These are phyloP conservation scores for Pyrenophora seminiperda DNA, from an alignment of 2,329 filamentous ascomycete species.

Conservation along the genomic window DNA sequence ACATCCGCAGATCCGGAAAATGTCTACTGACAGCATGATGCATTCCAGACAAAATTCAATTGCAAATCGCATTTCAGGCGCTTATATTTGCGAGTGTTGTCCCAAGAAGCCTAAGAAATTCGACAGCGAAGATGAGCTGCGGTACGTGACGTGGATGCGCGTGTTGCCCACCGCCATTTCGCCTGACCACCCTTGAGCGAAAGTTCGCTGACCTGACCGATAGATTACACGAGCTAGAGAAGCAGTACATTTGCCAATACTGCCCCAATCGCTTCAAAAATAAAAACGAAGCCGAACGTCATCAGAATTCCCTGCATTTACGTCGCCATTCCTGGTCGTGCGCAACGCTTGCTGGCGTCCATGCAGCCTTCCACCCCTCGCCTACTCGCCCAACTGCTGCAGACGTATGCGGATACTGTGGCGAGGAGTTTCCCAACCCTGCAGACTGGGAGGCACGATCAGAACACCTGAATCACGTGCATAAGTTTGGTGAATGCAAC, in stretches of 20 bases:
- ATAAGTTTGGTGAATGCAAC: conserved; percentile 98
- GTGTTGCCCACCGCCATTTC: conserved; percentile 35
- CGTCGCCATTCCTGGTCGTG: conserved; percentile 97
- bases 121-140: conserved; percentile 79
- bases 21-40: conserved; percentile 52
- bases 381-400: conserved; percentile 63
- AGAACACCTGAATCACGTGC: conserved; percentile 84
- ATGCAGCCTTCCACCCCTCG: conserved; percentile 86
- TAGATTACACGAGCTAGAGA: conserved; percentile 89
- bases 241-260: conserved; percentile 92
- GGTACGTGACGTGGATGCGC: conserved; percentile 61
- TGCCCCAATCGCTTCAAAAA: conserved; percentile 98
- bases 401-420: conserved; percentile 94
- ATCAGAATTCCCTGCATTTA: conserved; percentile 93
- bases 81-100: conserved; percentile 88
- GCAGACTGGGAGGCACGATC: conserved; percentile 87
- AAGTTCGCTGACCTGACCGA: conserved; percentile 27
- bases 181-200: conserved; percentile 12
- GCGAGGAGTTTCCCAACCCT: conserved; percentile 86
- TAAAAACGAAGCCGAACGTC: conserved; percentile 96
- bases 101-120: conserved; percentile 98
- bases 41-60: conserved; percentile 56
- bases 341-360: conserved; percentile 73
- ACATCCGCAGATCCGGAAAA: conserved; percentile 51
- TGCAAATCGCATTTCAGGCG: conserved; percentile 59